These are phyloP conservation scores for Hippophae rhamnoides DNA, from an alignment of 306 rosid genomes.

Conservation along the genomic window DNA sequence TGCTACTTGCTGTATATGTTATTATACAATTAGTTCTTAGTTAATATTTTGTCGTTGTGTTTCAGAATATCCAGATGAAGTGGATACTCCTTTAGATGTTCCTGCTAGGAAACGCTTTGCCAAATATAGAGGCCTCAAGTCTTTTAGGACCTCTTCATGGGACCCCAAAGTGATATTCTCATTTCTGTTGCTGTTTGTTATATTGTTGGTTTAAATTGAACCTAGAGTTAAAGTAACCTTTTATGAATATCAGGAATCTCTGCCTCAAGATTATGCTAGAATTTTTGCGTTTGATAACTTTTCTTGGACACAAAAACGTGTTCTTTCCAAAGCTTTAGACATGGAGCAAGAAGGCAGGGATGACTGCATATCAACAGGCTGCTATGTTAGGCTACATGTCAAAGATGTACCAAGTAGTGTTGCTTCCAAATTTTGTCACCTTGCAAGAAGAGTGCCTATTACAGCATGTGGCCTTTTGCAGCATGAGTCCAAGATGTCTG, in stretches of 20 bases:
- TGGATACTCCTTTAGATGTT: constrained; percentile 79
- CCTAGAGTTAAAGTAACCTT: constrained; percentile 14
- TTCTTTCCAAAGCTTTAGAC: constrained; percentile 67
- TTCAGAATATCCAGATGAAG: constrained; percentile 93
- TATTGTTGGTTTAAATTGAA: constrained; percentile 4
- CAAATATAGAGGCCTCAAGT: constrained; percentile 90
- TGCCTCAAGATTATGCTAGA: constrained; percentile 74
- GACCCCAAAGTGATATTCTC: constrained; percentile 66
- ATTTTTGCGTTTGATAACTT: constrained; percentile 79
- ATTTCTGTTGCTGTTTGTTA: constrained; percentile 4
- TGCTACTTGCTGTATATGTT: constrained; percentile 4
- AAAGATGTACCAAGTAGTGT: constrained; percentile 52
- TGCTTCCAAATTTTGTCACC: constrained; percentile 49
- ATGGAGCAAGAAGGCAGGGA: constrained; percentile 51
- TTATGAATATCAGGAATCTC: constrained; percentile 59
- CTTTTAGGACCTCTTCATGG: constrained; percentile 94
- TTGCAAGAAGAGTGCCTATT: constrained; percentile 39
- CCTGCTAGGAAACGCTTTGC: constrained; percentile 86
- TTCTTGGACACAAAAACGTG: constrained; percentile 57
- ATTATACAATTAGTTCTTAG: constrained; percentile 3
- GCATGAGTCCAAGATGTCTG: constrained; percentile 93
- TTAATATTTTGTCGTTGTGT: constrained; percentile 15
- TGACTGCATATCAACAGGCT: constrained; percentile 44
- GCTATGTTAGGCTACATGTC: constrained; percentile 66
- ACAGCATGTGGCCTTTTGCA: constrained; percentile 80